Evolutionary conservation across 2,329 filamentous ascomycete genomes (phyloP), one percentile per base, ranked within the genome.

Genomic region (Trichophyton equinum): DNA sequence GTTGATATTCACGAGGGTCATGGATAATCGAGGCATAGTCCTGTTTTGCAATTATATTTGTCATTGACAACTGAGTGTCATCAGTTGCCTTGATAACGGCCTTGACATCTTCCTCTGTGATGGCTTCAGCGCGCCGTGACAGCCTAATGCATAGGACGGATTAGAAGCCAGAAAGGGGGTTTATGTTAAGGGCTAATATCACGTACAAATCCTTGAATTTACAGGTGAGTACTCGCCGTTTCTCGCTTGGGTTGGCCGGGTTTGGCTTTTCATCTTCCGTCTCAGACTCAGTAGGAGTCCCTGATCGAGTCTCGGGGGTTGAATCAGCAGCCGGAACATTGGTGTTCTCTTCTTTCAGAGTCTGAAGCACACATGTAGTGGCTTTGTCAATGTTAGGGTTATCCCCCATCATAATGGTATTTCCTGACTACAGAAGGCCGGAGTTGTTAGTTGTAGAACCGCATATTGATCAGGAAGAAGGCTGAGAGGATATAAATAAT

Each of bases 1-100:
- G 77, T 71, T 99, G 94, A 69, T 97, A 99, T 68, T 96, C 90
- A 57, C 92, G 82, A 0, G 91, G 89, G 59, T 85, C 87, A 9
- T 84, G 81, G 62, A 94, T 91, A 59, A 90, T 88, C 40, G 73
- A 68, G 1, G 74, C 73, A 4, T 75, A 74, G 55, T 80, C 78
- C 64, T 82, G 77, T 62, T 79, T 79, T 6, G 77, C 76, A 59
- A 84, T 72, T 3, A 85, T 73, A 53, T 77, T 74, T n/a, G 75
- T 74, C 46, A 81, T 80, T 1, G 80, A 83, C 20, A 82, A 74
- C 56, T 81, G 77, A 59, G 81, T 75, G 22, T 77, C 74, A 30
- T 62, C 61, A 61, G 68, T 66, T n/a, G 64, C 65, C 51, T 70
- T 67, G 20, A 73, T 67, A n/a, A 67, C 70, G 22, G 71, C 67